Conservation (phyloP, 208 protist species). For the Crithidia expoeki region DNA sequence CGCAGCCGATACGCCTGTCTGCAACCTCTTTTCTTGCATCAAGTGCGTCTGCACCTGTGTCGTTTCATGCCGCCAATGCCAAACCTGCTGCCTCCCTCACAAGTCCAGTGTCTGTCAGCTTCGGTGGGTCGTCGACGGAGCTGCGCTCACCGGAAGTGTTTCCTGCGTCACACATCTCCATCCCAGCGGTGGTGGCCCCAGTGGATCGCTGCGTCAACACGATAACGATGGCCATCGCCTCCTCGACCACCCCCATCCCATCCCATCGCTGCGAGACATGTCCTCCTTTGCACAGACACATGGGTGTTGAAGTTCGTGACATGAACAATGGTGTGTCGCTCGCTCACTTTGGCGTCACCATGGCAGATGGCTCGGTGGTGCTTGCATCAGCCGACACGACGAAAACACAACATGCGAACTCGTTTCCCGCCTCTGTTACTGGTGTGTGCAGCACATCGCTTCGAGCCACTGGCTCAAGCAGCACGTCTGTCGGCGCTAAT, state of each 20-base stretch:
- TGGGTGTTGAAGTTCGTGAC: too few relatives aligned
- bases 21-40: background rate
- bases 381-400: too few relatives aligned
- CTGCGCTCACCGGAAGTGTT: conserved; percentile 10
- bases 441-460: background rate
- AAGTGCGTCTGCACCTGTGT: background rate
- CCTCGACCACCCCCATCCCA: background rate
- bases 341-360: background rate
- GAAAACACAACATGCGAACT: too few relatives aligned
- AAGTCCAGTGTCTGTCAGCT: background rate
- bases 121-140: background rate
- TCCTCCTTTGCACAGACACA: background rate
- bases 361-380: background rate
- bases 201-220: background rate
- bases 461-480: background rate
- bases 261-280: background rate
- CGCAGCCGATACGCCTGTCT: conserved; percentile 5
- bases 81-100: background rate
- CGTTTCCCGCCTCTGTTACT: too few relatives aligned
- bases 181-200: background rate
- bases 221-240: conserved; percentile 13
- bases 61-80: background rate
- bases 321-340: background rate
- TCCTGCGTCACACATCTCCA: background rate
- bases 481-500: background rate